These are phyloP conservation scores for Funneliformis caledonium DNA, from an alignment of 371 early-diverging fungal species.

Conservation along the genomic window DNA sequence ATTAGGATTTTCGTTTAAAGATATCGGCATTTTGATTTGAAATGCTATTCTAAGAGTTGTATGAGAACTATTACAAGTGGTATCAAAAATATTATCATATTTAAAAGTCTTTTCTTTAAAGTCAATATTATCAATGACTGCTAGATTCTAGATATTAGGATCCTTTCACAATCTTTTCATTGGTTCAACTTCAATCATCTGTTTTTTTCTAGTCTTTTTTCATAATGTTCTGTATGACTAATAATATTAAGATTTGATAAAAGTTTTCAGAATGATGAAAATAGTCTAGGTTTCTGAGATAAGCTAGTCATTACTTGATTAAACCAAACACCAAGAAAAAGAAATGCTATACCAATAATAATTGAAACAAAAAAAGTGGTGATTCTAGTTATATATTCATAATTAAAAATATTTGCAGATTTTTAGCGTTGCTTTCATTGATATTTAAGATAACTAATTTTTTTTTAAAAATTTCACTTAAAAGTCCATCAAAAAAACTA, in stretches of 20 bases:
- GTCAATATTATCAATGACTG: constrained; percentile 27
- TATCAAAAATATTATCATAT: constrained; percentile 32
- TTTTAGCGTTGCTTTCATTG: not conserved
- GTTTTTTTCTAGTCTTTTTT: constrained; percentile 2
- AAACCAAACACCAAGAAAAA: not conserved
- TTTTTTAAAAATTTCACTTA: not conserved
- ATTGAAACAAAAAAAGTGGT: constrained; percentile 20
- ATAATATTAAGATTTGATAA: constrained; percentile 2
- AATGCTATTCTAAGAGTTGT: constrained; percentile 15
- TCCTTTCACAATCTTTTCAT: not conserved
- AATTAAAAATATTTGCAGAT: not conserved
- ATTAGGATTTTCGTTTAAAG: not conserved
- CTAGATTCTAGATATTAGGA: constrained; percentile 14
- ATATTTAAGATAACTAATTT: constrained; percentile 8
- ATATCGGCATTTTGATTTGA: not conserved
- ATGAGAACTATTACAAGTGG: constrained; percentile 8
- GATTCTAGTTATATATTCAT: not conserved
- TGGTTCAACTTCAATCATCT: constrained; percentile 1
- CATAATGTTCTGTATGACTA: not conserved
- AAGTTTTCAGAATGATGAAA: not conserved
- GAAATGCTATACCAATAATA: constrained; percentile 7
- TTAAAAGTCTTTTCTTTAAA: constrained; percentile 16
- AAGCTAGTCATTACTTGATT: not conserved
- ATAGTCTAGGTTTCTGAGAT: constrained; percentile 1
- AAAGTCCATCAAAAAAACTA: no score